Evolutionary conservation across 2,329 filamentous ascomycete genomes (phyloP).

Genomic region (Pseudogymnoascus sp.): DNA sequence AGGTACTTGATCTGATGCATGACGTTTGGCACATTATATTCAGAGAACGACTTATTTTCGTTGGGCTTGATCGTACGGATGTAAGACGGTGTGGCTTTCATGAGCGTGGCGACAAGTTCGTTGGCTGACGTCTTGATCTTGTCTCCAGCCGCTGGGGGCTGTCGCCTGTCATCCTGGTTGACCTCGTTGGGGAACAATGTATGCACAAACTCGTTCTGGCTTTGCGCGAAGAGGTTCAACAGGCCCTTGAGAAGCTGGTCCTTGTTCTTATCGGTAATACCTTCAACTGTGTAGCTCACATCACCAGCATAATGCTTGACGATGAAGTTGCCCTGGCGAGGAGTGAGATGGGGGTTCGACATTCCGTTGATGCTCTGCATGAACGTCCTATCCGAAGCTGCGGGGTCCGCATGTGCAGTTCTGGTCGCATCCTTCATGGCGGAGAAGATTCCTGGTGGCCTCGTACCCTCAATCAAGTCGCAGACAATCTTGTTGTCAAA

Average conservation of each 20-base stretch:
- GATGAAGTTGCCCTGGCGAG: slow-evolving; percentile 91
- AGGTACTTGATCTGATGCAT: slow-evolving; percentile 98
- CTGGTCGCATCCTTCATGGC: slow-evolving; percentile 96
- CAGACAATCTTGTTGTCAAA: slow-evolving; percentile 99
- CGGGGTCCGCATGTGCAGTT: slow-evolving; percentile 93
- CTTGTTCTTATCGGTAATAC: slow-evolving; percentile 99
- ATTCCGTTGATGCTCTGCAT: slow-evolving; percentile 89
- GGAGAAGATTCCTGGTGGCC: slow-evolving; percentile 88
- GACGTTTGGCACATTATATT: slow-evolving; percentile 89
- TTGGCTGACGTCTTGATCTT: slow-evolving; percentile 95
- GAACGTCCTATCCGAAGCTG: slow-evolving; percentile 91
- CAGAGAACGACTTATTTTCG: slow-evolving; percentile 92
- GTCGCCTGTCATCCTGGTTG: slow-evolving; percentile 90
- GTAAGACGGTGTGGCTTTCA: slow-evolving; percentile 96
- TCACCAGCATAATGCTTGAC: slow-evolving; percentile 99
- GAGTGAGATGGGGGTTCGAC: slow-evolving; percentile 84
- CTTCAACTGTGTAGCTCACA: slow-evolving; percentile 87
- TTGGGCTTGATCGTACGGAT: slow-evolving; percentile 99
- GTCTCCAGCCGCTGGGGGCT: slow-evolving; percentile 90
- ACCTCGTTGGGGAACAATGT: slow-evolving; percentile 86
- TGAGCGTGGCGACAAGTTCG: slow-evolving; percentile 85
- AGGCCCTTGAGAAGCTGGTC: slow-evolving; percentile 93
- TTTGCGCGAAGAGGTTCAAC: slow-evolving; percentile 76
- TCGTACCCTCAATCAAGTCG: slow-evolving; percentile 86
- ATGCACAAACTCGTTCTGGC: slow-evolving; percentile 80